Evolutionary conservation across 495 filamentous ascomycete species (phyloP).

Genomic region (Daldinia caldariorum): DNA sequence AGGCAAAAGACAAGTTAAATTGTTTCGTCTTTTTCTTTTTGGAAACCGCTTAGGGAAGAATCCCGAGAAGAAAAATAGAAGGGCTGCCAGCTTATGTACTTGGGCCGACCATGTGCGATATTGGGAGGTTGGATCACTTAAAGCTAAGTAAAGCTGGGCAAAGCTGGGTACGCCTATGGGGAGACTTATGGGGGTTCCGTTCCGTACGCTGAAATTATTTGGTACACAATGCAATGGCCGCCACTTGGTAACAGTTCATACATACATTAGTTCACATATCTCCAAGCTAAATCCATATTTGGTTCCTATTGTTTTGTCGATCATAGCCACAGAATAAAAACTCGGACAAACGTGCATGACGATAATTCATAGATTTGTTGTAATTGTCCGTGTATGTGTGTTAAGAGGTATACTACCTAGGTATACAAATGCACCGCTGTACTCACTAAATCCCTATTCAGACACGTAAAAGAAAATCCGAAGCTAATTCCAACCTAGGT

Average conservation of each 20-base stretch:
- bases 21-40: not conserved
- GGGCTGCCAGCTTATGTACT: not conserved
- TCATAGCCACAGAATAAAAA: not conserved
- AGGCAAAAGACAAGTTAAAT: not conserved
- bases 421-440: slow-evolving; percentile 40
- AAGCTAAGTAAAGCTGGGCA: not conserved
- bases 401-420: slow-evolving; percentile 20
- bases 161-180: no score
- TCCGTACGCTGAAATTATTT: not conserved
- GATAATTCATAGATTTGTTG: not conserved
- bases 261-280: not conserved
- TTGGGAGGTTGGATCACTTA: slow-evolving; percentile 1
- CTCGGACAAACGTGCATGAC: not conserved
- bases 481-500: slow-evolving; percentile 13
- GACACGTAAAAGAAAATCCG: slow-evolving; percentile 19
- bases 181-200: not conserved
- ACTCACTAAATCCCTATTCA: slow-evolving; percentile 16
- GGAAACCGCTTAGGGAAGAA: not conserved
- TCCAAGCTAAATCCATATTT: not conserved
- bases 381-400: not conserved
- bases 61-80: not conserved
- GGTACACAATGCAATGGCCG: not conserved
- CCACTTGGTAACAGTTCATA: not conserved
- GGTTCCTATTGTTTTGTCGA: not conserved
- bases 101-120: not conserved